Conservation (phyloP, 768 basidiomycete species). For the Kwoniella mangroviensis region DNA sequence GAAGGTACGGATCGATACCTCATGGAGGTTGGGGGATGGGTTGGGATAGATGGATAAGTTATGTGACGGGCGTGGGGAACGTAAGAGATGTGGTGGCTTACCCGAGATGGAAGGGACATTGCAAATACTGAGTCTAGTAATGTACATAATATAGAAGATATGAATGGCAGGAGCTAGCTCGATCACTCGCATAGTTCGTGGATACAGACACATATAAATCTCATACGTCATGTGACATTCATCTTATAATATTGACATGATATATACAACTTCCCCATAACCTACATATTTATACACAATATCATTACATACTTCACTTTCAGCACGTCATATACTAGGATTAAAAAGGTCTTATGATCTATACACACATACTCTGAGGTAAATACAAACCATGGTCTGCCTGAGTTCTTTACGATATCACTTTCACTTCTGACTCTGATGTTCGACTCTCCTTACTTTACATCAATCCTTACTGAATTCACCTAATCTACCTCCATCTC, state of each 20-base stretch:
- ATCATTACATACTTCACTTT: background rate
- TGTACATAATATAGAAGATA: too few relatives aligned
- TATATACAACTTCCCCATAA: background rate
- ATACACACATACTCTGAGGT: too few relatives aligned
- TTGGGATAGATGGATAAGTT: constrained; percentile 85
- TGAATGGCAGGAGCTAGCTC: too few relatives aligned
- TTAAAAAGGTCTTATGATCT: too few relatives aligned
- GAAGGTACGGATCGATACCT: constrained; percentile 81
- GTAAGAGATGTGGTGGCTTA: constrained; percentile 91
- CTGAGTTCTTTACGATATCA: background rate
- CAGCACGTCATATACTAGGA: background rate
- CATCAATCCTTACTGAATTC: background rate
- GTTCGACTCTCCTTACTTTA: background rate
- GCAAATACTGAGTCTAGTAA: constrained; percentile 42
- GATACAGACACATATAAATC: too few relatives aligned
- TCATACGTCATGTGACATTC: too few relatives aligned
- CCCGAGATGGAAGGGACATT: constrained; percentile 71
- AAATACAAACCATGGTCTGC: background rate
- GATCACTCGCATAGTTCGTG: too few relatives aligned
- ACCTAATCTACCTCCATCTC: background rate
- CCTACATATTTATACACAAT: background rate
- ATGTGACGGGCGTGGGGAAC: constrained; percentile 85
- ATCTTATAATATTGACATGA: background rate
- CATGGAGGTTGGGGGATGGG: constrained; percentile 97
- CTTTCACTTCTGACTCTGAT: background rate